phyloP scores from a whole-genome alignment of 345 rosid species.

The Bruguiera parviflora region DNA sequence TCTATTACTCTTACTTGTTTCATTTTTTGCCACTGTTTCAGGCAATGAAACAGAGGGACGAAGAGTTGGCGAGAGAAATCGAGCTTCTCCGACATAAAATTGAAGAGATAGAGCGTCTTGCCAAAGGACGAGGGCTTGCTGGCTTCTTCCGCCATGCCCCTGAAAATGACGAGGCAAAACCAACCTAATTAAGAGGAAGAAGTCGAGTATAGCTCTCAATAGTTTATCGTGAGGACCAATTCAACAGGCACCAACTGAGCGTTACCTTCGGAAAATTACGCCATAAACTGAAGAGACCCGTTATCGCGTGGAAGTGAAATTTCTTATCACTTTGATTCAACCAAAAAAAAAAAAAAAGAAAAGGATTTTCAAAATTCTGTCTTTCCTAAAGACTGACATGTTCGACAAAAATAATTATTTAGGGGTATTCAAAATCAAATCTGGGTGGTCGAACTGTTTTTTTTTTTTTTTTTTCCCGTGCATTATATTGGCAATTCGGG shows the following conservation, averaged over 20 bases:
- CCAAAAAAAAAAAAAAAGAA: no score
- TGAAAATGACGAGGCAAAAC: slow-evolving; percentile 26
- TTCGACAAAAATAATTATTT: no score
- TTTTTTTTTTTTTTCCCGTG: no score
- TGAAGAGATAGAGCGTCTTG: slow-evolving; percentile 43
- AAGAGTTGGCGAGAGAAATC: slow-evolving; percentile 39
- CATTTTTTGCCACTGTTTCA: slow-evolving; percentile 10
- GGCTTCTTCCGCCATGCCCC: slow-evolving; percentile 23
- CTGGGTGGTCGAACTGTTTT: no score
- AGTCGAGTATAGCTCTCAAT: neutral
- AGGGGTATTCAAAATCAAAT: no score
- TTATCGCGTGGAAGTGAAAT: no score
- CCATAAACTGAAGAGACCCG: neutral
- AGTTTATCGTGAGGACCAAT: slow-evolving; percentile 5
- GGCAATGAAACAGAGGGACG: slow-evolving; percentile 58
- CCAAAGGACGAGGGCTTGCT: slow-evolving; percentile 30
- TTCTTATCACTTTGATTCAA: no score
- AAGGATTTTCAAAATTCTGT: no score
- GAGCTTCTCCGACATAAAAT: slow-evolving; percentile 40
- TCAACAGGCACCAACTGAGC: neutral
- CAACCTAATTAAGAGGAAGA: slow-evolving; percentile 16
- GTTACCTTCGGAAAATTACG: no score
- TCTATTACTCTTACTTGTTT: neutral
- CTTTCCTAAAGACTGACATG: no score
- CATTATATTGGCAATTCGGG: no score